These are phyloP conservation scores for Rhizodiscina lignyota DNA, from an alignment of 495 filamentous ascomycete species.

Conservation along the genomic window DNA sequence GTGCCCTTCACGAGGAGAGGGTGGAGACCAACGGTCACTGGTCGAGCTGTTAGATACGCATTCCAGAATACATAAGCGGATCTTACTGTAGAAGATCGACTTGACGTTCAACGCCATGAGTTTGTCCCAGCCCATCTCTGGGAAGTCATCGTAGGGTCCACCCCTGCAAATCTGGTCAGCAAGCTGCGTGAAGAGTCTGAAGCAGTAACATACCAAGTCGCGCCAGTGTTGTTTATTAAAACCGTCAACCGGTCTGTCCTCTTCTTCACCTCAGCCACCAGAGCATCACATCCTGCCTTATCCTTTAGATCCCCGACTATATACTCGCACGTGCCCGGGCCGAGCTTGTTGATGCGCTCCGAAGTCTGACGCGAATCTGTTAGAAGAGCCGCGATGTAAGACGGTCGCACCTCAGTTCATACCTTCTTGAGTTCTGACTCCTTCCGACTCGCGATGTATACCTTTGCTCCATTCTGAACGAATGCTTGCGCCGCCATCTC, in stretches of 20 bases:
- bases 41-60: too few species aligned
- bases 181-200: too few species aligned
- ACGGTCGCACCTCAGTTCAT: background rate
- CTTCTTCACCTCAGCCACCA: slow-evolving; percentile 15
- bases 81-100: slow-evolving; percentile 18
- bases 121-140: slow-evolving; percentile 21
- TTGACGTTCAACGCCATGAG: slow-evolving; percentile 21
- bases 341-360: slow-evolving; percentile 15
- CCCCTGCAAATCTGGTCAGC: too few species aligned
- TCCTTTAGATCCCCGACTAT: slow-evolving; percentile 18
- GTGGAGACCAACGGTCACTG: slow-evolving; percentile 14
- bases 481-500: slow-evolving; percentile 23
- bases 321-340: slow-evolving; percentile 17
- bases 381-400: background rate
- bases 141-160: slow-evolving; percentile 20
- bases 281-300: slow-evolving; percentile 12
- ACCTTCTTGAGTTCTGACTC: slow-evolving; percentile 19
- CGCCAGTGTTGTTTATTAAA: slow-evolving; percentile 19
- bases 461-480: slow-evolving; percentile 19
- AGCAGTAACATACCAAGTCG: too few species aligned
- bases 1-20: slow-evolving; percentile 16
- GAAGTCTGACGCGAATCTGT: slow-evolving; percentile 3
- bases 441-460: slow-evolving; percentile 23
- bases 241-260: slow-evolving; percentile 16
- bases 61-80: too few species aligned